These are phyloP conservation scores for Hymenoscyphus linearis DNA, from an alignment of 2,329 filamentous ascomycete species.

Conservation along the genomic window DNA sequence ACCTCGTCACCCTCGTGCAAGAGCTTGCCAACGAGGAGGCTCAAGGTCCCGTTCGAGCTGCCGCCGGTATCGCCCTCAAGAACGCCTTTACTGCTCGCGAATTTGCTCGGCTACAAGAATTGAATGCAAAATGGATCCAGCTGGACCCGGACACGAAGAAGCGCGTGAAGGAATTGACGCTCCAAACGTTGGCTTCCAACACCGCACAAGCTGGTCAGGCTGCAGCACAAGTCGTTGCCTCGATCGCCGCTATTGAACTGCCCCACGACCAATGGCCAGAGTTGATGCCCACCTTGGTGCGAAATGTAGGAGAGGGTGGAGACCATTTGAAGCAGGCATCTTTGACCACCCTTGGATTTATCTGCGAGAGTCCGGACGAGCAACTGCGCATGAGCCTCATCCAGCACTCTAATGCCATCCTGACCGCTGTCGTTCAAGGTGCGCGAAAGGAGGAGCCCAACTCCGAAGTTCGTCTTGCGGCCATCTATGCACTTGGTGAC, in stretches of 20 bases:
- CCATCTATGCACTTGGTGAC: conserved; percentile 90
- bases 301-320: conserved; percentile 82
- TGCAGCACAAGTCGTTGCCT: conserved; percentile 89
- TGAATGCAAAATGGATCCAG: conserved; percentile 90
- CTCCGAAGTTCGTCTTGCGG: conserved; percentile 82
- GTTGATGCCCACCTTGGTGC: conserved; percentile 81
- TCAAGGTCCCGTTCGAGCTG: conserved; percentile 79
- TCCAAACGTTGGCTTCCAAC: conserved; percentile 76
- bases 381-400: conserved; percentile 78
- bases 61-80: conserved; percentile 93
- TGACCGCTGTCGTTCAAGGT: conserved; percentile 96
- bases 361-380: conserved; percentile 90
- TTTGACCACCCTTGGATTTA: conserved; percentile 93
- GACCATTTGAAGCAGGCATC: conserved; percentile 92
- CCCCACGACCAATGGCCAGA: conserved; percentile 91
- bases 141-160: conserved; percentile 77
- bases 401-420: conserved; percentile 91
- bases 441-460: conserved; percentile 95
- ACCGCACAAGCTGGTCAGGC: conserved; percentile 82
- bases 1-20: conserved; percentile 86
- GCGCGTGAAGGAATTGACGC: conserved; percentile 82
- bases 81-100: conserved; percentile 97
- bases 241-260: conserved; percentile 91
- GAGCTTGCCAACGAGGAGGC: conserved; percentile 89
- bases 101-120: conserved; percentile 75